Evolutionary conservation across 2,329 filamentous ascomycete genomes (phyloP).

Genomic region (Sclerotiophoma versabilis): DNA sequence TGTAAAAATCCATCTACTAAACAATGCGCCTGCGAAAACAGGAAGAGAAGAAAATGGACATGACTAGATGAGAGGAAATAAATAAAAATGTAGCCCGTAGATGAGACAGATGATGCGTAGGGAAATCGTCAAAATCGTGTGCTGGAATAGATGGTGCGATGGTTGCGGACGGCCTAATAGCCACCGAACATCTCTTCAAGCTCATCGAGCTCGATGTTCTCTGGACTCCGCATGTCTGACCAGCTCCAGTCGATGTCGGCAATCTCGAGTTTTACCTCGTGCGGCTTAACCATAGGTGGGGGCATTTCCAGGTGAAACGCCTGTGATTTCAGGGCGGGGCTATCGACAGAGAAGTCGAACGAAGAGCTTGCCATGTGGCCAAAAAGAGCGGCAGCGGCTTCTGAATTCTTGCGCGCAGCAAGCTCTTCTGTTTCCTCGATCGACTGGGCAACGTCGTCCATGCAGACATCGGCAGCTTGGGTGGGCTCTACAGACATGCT

Average conservation of each 20-base stretch:
- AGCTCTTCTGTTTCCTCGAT: slow-evolving; percentile 57
- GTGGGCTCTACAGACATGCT: slow-evolving; percentile 48
- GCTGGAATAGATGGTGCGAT: slow-evolving; percentile 17
- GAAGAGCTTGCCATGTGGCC: slow-evolving; percentile 51
- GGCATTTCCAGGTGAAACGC: slow-evolving; percentile 45
- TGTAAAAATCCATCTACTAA: slow-evolving; percentile 38
- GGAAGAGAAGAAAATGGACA: slow-evolving; percentile 26
- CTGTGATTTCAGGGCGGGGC: slow-evolving; percentile 53
- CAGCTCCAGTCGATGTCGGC: slow-evolving; percentile 45
- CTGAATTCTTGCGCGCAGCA: slow-evolving; percentile 58
- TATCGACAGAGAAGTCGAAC: slow-evolving; percentile 52
- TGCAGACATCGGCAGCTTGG: slow-evolving; percentile 38
- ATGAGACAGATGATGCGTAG: slow-evolving; percentile 25
- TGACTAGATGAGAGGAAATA: slow-evolving; percentile 37
- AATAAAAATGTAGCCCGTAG: slow-evolving; percentile 24
- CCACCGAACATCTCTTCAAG: slow-evolving; percentile 85
- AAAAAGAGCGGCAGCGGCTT: slow-evolving; percentile 59
- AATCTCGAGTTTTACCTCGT: slow-evolving; percentile 41
- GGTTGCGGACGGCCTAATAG: slow-evolving; percentile 59
- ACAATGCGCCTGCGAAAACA: slow-evolving; percentile 26
- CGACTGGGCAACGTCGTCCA: slow-evolving; percentile 48
- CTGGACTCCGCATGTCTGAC: slow-evolving; percentile 71
- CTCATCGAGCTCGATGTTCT: slow-evolving; percentile 91
- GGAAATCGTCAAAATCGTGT: slow-evolving; percentile 43
- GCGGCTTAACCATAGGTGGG: slow-evolving; percentile 39